Conservation (phyloP, 805 yeast genomes). For the Huiozyma sinensis region DNA sequence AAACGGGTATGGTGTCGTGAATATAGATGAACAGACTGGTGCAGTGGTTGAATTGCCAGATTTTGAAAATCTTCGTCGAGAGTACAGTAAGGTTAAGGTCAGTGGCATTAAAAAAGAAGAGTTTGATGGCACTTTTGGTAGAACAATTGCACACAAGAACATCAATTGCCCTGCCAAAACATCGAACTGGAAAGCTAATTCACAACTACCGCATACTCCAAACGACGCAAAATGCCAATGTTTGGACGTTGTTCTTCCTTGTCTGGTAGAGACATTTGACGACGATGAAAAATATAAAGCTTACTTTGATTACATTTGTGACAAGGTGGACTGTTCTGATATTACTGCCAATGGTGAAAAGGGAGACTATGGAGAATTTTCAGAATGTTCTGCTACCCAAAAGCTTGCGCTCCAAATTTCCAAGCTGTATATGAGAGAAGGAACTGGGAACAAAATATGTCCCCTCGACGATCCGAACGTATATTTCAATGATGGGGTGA, state of each 20-base stretch:
- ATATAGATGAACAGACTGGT: constrained; percentile 31
- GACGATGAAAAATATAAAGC: constrained; percentile 40
- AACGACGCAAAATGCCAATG: constrained; percentile 51
- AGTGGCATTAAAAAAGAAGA: constrained; percentile 27
- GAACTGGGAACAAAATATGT: neutral
- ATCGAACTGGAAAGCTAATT: constrained; percentile 49
- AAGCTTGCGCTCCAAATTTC: constrained; percentile 54
- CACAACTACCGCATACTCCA: constrained; percentile 60
- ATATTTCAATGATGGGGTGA: too few relatives aligned
- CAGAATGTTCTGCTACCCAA: constrained; percentile 56
- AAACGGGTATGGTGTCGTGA: constrained; percentile 63
- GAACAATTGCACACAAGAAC: constrained; percentile 6
- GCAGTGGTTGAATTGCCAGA: constrained; percentile 47
- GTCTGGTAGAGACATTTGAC: constrained; percentile 44
- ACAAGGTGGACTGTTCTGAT: constrained; percentile 45
- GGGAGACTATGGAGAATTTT: constrained; percentile 57
- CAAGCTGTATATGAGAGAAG: constrained; percentile 30
- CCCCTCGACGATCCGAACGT: neutral
- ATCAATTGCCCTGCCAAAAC: constrained; percentile 12
- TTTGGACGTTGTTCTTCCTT: constrained; percentile 40
- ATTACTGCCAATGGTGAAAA: constrained; percentile 45
- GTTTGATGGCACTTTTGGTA: constrained; percentile 18
- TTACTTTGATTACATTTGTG: constrained; percentile 50
- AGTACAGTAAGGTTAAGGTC: constrained; percentile 41
- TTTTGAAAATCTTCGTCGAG: constrained; percentile 44